Base-by-base conservation (phyloP, 192 early-diverging fungal species). In the Gryganskiella cystojenkinii region DNA sequence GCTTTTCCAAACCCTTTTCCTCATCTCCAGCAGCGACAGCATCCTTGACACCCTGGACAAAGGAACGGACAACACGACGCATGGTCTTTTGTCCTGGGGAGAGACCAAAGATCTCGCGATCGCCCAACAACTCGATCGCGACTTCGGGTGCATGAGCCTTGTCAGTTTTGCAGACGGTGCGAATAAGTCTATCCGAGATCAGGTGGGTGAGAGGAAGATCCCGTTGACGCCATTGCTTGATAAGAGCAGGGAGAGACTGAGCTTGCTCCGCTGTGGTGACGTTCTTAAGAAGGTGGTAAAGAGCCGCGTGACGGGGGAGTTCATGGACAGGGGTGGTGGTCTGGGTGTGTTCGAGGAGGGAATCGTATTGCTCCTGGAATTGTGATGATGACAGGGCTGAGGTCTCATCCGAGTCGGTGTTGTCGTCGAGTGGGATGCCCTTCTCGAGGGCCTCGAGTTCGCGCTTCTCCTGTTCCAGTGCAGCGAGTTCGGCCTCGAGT, bases 391-490 rank as follows among this genome's bases (percentile, higher is more conserved):
- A 56, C 20, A 9, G 45, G 27, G 56, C 54, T 50, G 65, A 57
- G 17, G 20, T 9, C 3, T 43, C 34, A 11, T 53, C 27, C 17
- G 17, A 11, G 19, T 51, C 14, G 22, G 45, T 50, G 4, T 31
- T 24, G 20, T 43, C 49, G 8, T 46, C 63, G 1, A 52, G 55
- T 0, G 35, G 47, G 13, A 56, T 35, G 22, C 67, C 67, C 13
- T 47, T 42, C 43, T 78, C 74, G 54, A 78, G 40, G 13, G 74
- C 67, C 20, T 78, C 74, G 55, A 43, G 55, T 33, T 78, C 74
- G 27, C 74, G 74, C 61, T 69, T 78, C 45, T 78, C 74, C 40
- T 65, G 61, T 63, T 78, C 74, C 67, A 78, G 34, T 58, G 61
- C 74, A 46, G 15, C 54, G 22, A 78, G 45, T 30, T 78, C 74